These are phyloP conservation scores for Lathyrus tuberosus DNA, from an alignment of 306 rosid genomes.

Conservation along the genomic window DNA sequence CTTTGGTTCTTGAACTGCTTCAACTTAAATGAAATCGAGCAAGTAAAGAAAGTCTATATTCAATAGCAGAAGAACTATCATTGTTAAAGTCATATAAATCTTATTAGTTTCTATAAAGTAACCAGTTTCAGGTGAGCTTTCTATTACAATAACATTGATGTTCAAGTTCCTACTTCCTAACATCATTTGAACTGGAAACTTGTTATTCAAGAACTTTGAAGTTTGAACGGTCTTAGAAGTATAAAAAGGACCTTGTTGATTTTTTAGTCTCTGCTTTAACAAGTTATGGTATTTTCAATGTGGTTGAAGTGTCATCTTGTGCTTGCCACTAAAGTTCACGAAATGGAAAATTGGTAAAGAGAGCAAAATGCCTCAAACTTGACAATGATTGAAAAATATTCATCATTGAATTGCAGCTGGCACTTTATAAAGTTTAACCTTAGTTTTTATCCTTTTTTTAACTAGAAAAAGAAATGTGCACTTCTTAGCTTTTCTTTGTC, in stretches of 20 bases:
- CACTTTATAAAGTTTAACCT: not conserved
- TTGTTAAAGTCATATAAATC: constrained; percentile 20
- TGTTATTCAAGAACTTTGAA: constrained; percentile 41
- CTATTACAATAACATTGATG: constrained; percentile 24
- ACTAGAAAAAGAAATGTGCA: not conserved
- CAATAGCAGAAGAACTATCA: constrained; percentile 28
- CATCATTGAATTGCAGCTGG: constrained; percentile 44
- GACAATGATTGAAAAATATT: constrained; percentile 29
- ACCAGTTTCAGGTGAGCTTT: constrained; percentile 45
- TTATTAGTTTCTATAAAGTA: constrained; percentile 6
- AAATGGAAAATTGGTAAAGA: constrained; percentile 27
- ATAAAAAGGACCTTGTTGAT: constrained; percentile 28
- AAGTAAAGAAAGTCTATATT: not conserved
- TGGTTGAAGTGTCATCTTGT: constrained; percentile 46
- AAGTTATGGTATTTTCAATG: constrained; percentile 47
- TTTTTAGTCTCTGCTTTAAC: constrained; percentile 29
- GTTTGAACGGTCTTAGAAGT: constrained; percentile 36
- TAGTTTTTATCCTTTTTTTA: not conserved
- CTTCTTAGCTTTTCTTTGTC: not conserved
- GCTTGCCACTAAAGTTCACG: constrained; percentile 37
- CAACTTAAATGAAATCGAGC: no score
- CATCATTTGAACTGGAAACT: constrained; percentile 28
- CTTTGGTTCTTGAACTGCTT: no score
- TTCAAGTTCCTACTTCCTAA: not conserved
- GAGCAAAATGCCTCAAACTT: constrained; percentile 27